Evolutionary conservation across 1,139 yeast species (phyloP).

Genomic region (Scheffersomyces segobiensis): DNA sequence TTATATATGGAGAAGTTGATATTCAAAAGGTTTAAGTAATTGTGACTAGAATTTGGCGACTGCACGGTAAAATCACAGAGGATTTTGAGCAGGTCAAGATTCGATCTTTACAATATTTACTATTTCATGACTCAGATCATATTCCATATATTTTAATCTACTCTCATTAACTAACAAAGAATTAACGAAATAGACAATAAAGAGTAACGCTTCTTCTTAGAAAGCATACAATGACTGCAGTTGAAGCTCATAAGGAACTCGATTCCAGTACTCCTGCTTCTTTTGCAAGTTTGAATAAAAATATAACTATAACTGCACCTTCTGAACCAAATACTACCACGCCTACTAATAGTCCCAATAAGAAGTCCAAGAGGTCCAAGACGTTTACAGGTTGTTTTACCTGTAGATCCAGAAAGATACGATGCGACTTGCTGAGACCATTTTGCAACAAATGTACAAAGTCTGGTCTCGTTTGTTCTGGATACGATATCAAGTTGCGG

Average conservation of each 20-base stretch:
- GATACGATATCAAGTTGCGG: conserved; percentile 76
- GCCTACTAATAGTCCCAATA: neutral
- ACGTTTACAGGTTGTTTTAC: conserved; percentile 55
- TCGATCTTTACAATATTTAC: neutral
- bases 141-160: too few species aligned
- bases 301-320: neutral
- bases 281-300: neutral
- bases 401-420: conserved; percentile 48
- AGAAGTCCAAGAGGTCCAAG: conserved; percentile 28
- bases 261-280: neutral
- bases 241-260: neutral
- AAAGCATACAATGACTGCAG: neutral
- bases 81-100: neutral
- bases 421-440: conserved; percentile 50
- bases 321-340: neutral
- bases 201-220: neutral
- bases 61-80: neutral
- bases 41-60: neutral
- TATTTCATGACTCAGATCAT: neutral
- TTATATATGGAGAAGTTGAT: neutral
- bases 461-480: conserved; percentile 67
- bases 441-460: conserved; percentile 43
- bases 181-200: too few species aligned
- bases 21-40: neutral
- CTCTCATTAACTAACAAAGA: neutral